Evolutionary conservation across 2,329 filamentous ascomycete species (phyloP).

Genomic region (Phaeosphaeriaceae sp.): DNA sequence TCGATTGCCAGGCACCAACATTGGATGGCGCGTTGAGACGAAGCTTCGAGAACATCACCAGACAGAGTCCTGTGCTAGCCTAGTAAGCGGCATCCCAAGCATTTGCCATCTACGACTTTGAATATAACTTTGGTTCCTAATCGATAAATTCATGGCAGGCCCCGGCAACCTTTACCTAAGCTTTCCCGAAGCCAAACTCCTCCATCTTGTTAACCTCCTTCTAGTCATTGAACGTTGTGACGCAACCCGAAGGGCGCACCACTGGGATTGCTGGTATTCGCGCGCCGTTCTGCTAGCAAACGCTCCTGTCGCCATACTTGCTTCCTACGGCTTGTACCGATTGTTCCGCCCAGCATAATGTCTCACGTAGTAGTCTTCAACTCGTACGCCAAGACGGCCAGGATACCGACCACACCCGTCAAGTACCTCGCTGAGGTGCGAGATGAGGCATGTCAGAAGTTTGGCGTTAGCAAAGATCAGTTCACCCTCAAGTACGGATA

Average conservation of each 20-base stretch:
- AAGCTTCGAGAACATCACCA: constrained; percentile 36
- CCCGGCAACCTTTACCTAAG: constrained; percentile 38
- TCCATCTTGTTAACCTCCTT: constrained; percentile 40
- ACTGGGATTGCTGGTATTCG: constrained; percentile 35
- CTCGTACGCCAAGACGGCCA: constrained; percentile 75
- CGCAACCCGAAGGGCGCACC: constrained; percentile 30
- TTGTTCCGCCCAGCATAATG: constrained; percentile 66
- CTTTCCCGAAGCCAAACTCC: constrained; percentile 40
- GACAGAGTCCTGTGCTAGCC: background rate
- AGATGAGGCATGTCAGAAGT: constrained; percentile 84
- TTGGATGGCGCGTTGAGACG: constrained; percentile 16
- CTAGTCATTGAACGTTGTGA: constrained; percentile 38
- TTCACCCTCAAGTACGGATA: constrained; percentile 77
- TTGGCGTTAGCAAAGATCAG: constrained; percentile 73
- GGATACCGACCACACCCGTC: constrained; percentile 80
- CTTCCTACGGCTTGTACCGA: constrained; percentile 34
- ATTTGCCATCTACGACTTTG: constrained; percentile 15
- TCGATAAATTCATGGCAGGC: constrained; percentile 39
- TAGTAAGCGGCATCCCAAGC: constrained; percentile 25
- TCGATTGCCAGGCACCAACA: constrained; percentile 24
- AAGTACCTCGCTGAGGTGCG: constrained; percentile 86
- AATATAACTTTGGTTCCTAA: constrained; percentile 18
- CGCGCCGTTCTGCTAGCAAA: constrained; percentile 32
- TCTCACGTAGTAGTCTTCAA: constrained; percentile 89
- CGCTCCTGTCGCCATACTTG: constrained; percentile 31